Percentiles rank a stretch among this genome's conserved stretches.
Evolutionary conservation across 768 basidiomycete species (phyloP).

Genomic region (Collybia nuda): DNA sequence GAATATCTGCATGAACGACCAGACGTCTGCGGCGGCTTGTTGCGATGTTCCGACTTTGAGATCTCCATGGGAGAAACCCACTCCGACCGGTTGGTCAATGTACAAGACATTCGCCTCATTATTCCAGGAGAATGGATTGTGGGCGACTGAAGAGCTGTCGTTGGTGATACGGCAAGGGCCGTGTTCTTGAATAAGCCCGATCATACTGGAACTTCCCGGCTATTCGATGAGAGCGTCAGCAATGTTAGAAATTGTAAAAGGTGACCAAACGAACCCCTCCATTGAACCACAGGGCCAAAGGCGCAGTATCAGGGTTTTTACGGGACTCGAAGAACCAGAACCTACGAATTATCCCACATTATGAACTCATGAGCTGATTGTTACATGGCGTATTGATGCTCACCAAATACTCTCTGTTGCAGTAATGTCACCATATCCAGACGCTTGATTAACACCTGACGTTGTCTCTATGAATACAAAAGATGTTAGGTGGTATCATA

Average conservation of each 20-base stretch:
- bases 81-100: conserved; percentile 64
- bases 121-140: conserved; percentile 62
- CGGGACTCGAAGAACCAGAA: conserved; percentile 72
- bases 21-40: conserved; percentile 55
- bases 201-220: conserved; percentile 57
- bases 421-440: conserved; percentile 63
- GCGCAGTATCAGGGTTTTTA: conserved; percentile 58
- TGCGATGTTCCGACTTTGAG: conserved; percentile 49
- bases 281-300: conserved; percentile 69
- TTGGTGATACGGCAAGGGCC: conserved; percentile 73
- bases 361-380: background rate
- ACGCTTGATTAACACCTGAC: conserved; percentile 58
- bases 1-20: conserved; percentile 66
- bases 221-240: conserved; percentile 11
- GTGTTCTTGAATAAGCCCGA: conserved; percentile 72
- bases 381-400: background rate
- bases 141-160: conserved; percentile 44
- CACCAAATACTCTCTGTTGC: conserved; percentile 60
- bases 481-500: background rate
- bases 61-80: conserved; percentile 61
- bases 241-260: background rate
- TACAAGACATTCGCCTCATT: conserved; percentile 56
- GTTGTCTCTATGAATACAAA: conserved; percentile 43
- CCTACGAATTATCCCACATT: conserved; percentile 30
- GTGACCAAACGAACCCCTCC: conserved; percentile 42